phyloP scores from a whole-genome alignment of 768 basidiomycete genomes.

The Phylloporus arenicola region DNA sequence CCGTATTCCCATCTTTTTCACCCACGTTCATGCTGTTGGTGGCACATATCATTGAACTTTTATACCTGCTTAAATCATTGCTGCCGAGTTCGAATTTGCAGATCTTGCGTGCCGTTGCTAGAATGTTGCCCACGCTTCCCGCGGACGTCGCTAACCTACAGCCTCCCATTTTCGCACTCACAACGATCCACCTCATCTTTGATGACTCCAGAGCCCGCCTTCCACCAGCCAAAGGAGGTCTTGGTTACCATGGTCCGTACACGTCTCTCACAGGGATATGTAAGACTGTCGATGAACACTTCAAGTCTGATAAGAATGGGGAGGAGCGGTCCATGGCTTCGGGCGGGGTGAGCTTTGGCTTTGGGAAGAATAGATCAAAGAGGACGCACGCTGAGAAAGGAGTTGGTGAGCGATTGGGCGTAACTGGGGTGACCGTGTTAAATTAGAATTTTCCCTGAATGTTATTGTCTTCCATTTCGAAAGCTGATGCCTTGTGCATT shows the following conservation, averaged over 20 bases:
- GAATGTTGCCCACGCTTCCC: slow-evolving; percentile 39
- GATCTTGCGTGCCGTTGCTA: slow-evolving; percentile 31
- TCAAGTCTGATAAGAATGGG: slow-evolving; percentile 32
- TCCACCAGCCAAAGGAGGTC: slow-evolving; percentile 49
- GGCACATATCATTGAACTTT: slow-evolving; percentile 53
- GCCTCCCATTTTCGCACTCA: slow-evolving; percentile 52
- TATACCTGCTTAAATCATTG: slow-evolving; percentile 44
- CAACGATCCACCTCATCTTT: slow-evolving; percentile 51
- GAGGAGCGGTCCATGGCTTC: slow-evolving; percentile 35
- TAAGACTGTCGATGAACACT: slow-evolving; percentile 48
- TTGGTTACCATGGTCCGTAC: slow-evolving; percentile 58
- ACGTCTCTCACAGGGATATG: slow-evolving; percentile 55
- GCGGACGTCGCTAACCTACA: slow-evolving; percentile 53
- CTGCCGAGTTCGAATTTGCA: slow-evolving; percentile 30
- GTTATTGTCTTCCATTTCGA: not conserved
- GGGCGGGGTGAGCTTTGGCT: slow-evolving; percentile 45
- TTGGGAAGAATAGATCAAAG: slow-evolving; percentile 25
- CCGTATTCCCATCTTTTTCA: slow-evolving; percentile 50
- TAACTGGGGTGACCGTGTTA: slow-evolving; percentile 13
- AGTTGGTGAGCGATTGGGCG: slow-evolving; percentile 16
- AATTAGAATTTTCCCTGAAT: slow-evolving; percentile 13
- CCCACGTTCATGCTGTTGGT: slow-evolving; percentile 61
- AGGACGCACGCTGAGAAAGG: slow-evolving; percentile 27
- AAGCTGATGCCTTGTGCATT: not conserved
- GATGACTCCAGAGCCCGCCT: slow-evolving; percentile 62